These are phyloP conservation scores for Thamnidium elegans DNA, from an alignment of 192 early-diverging fungal species.

Conservation along the genomic window DNA sequence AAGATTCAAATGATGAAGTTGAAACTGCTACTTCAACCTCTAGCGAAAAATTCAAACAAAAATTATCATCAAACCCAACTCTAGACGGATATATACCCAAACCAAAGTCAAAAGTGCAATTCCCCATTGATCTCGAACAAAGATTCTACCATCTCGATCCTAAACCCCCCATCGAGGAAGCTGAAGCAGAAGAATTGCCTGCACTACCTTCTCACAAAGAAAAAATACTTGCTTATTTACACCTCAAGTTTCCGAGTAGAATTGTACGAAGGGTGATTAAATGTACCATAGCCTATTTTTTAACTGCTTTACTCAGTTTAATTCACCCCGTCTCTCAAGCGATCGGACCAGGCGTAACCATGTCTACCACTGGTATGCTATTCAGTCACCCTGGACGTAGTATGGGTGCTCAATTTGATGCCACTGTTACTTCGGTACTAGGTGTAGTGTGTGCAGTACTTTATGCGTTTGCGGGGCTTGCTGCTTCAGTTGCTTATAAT, in stretches of 20 bases:
- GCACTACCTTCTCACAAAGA: slow-evolving; percentile 18
- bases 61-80: background rate
- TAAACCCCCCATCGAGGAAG: slow-evolving; percentile 1
- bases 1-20: background rate
- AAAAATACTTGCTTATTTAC: slow-evolving; percentile 30
- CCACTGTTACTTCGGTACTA: slow-evolving; percentile 40
- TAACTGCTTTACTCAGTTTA: slow-evolving; percentile 33
- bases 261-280: slow-evolving; percentile 45
- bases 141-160: slow-evolving; percentile 4
- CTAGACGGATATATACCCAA: background rate
- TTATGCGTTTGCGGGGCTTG: slow-evolving; percentile 40
- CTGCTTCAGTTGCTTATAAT: slow-evolving; percentile 34
- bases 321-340: slow-evolving; percentile 19
- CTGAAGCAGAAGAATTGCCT: background rate
- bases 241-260: slow-evolving; percentile 36
- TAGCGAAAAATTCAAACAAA: background rate
- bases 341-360: slow-evolving; percentile 31
- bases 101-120: slow-evolving; percentile 12
- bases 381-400: slow-evolving; percentile 49
- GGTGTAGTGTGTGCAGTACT: slow-evolving; percentile 37
- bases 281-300: slow-evolving; percentile 37
- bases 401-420: slow-evolving; percentile 49
- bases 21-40: background rate
- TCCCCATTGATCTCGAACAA: slow-evolving; percentile 13
- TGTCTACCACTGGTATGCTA: slow-evolving; percentile 37